These are phyloP conservation scores for Hyaloscypha variabilis DNA, from an alignment of 495 filamentous ascomycete genomes.

Conservation along the genomic window DNA sequence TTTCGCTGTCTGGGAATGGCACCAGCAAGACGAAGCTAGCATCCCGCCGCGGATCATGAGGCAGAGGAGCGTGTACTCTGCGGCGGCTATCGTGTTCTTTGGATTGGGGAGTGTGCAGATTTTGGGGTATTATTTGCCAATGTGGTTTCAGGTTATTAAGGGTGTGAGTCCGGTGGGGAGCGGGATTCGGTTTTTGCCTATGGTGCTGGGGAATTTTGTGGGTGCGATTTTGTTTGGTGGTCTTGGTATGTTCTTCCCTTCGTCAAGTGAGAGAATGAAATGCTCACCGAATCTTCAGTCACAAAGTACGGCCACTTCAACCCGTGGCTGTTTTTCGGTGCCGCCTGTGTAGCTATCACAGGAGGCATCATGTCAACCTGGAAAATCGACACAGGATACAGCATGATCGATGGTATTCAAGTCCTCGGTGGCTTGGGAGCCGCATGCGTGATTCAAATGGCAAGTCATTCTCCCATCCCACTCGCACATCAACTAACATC, in stretches of 20 bases:
- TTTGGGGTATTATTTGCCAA: slow-evolving; percentile 60
- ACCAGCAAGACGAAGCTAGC: slow-evolving; percentile 17
- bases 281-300: slow-evolving; percentile 9
- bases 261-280: not conserved
- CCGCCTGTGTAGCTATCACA: slow-evolving; percentile 32
- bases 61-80: slow-evolving; percentile 18
- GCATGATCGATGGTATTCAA: slow-evolving; percentile 24
- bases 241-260: slow-evolving; percentile 6
- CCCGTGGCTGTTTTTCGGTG: slow-evolving; percentile 35
- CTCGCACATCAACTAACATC: not conserved
- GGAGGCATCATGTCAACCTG: slow-evolving; percentile 21
- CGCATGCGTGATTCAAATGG: slow-evolving; percentile 25
- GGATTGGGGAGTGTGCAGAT: slow-evolving; percentile 35
- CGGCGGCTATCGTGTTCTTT: slow-evolving; percentile 15
- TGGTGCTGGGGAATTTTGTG: slow-evolving; percentile 41
- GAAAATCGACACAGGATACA: slow-evolving; percentile 15
- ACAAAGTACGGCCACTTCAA: slow-evolving; percentile 28
- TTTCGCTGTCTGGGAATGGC: slow-evolving; percentile 58
- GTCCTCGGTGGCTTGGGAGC: slow-evolving; percentile 21
- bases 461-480: not conserved
- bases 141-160: slow-evolving; percentile 62
- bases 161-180: slow-evolving; percentile 44
- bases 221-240: slow-evolving; percentile 14
- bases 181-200: slow-evolving; percentile 53
- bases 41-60: slow-evolving; percentile 17